Evolutionary conservation across 345 rosid genomes (phyloP), one percentile per base, ranked within the genome.

Genomic region (Melastoma malabathricum): DNA sequence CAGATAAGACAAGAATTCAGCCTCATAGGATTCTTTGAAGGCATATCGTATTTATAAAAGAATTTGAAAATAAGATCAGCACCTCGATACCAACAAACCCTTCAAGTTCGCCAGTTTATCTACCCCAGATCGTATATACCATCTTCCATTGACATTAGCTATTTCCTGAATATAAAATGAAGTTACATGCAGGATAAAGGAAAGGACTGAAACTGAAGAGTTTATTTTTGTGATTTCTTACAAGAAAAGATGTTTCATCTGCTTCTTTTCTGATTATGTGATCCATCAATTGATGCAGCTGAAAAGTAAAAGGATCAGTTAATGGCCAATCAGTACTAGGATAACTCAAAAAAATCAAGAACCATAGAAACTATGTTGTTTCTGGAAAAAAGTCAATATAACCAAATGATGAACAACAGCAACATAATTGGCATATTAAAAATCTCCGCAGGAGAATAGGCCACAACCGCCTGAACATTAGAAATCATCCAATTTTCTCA

Each of bases 61-160:
- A 48, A 29, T 50, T 18, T 23, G 59, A 39, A 15, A 31, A 43
- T 44, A 64, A 18, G 51, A 48, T 59, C 55, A 61, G 57, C 69
- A 86, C 92, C 96, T 86, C 62, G 92, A 75, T 65, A 90, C 51
- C 60, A 86, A 62, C 58, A 90, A 86, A 64, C 96, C 89, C 43
- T 76, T 64, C 44, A 80, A 63, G 63, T 60, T 74, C 39, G 61
- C 70, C 58, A 50, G 71, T 55, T 74, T 77, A 60, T 73, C 75
- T 29, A 63, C 66, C 64, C 82, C 78, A 25, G 76, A 78, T 66
- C 63, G 79, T 66, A 86, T 66, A 60, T 92, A 90, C 96, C 92
- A 86, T 75, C 98, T 80, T 53, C 96, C 96, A 19, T 68, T 70
- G 53, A 80, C 59, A 34, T 67, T 76, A 67, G 72, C 70, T 55